Evolutionary conservation across 1,284 basidiomycete genomes (phyloP).

Genomic region (Fomitopsis pinicola): DNA sequence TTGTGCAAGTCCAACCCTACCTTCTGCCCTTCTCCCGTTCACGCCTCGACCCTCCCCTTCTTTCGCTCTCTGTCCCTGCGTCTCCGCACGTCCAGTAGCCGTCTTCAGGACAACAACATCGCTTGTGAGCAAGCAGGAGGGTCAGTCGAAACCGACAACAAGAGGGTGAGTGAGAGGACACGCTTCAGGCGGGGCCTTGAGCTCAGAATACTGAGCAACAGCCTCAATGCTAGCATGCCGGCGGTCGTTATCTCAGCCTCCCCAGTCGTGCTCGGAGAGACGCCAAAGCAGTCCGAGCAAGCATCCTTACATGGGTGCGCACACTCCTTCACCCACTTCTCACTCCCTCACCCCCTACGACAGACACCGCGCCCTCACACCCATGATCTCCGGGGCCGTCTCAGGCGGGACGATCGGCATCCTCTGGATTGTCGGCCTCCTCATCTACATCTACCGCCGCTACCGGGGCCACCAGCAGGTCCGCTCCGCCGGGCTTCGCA

Average conservation of each 20-base stretch:
- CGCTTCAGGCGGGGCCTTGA: no score
- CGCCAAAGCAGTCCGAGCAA: conserved; percentile 20
- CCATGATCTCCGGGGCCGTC: conserved; percentile 59
- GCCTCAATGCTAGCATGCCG: conserved; percentile 4
- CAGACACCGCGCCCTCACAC: conserved; percentile 55
- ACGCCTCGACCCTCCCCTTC: not conserved
- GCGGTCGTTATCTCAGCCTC: not conserved
- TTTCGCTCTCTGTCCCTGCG: not conserved
- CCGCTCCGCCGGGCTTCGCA: conserved; percentile 23
- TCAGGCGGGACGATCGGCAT: conserved; percentile 48
- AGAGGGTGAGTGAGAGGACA: not conserved
- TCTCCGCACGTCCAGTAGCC: not conserved
- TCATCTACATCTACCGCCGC: conserved; percentile 33
- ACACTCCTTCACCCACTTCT: not conserved
- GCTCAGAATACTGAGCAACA: not conserved
- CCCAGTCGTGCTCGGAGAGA: conserved; percentile 9
- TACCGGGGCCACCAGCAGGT: conserved; percentile 25
- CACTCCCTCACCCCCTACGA: not conserved
- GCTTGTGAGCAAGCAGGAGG: not conserved
- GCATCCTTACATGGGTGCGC: conserved; percentile 32
- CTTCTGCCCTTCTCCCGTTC: not conserved
- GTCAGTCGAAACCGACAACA: not conserved
- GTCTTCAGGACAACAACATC: not conserved
- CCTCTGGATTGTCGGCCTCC: conserved; percentile 41
- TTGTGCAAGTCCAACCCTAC: not conserved